phyloP scores from a whole-genome alignment of 768 basidiomycete genomes.

The Tubosaeta brunneosetosa region DNA sequence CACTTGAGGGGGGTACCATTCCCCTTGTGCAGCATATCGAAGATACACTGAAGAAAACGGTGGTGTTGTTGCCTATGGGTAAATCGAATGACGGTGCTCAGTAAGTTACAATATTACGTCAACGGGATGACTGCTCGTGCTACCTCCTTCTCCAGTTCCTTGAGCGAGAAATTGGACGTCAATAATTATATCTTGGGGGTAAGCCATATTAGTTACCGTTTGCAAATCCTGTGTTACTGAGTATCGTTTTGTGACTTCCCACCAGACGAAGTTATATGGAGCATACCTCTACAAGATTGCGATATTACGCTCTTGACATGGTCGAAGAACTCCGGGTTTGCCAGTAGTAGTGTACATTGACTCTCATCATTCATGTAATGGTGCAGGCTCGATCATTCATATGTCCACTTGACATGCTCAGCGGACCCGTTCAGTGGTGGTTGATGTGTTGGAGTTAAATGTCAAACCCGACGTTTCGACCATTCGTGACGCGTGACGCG shows the following conservation, averaged over 20 bases:
- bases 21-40: conserved; percentile 80
- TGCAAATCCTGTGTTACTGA: neutral
- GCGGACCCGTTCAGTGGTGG: too few relatives aligned
- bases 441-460: too few relatives aligned
- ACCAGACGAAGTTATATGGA: neutral
- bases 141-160: conserved; percentile 46
- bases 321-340: too few relatives aligned
- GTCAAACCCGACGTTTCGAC: too few relatives aligned
- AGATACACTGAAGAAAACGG: conserved; percentile 75
- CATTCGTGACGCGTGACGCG: too few relatives aligned
- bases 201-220: neutral
- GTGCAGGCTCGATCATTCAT: too few relatives aligned
- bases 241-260: neutral
- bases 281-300: neutral
- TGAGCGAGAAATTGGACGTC: conserved; percentile 87
- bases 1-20: conserved; percentile 83
- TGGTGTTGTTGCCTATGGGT: conserved; percentile 84
- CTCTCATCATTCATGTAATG: too few relatives aligned
- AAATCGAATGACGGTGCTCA: conserved; percentile 89
- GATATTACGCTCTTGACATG: neutral
- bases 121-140: neutral
- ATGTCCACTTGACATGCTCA: too few relatives aligned
- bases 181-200: conserved; percentile 48
- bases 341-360: too few relatives aligned
- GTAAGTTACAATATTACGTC: conserved; percentile 35